Conservation (phyloP, 73 alveolate genomes). For the Diophrys appendiculata region DNA sequence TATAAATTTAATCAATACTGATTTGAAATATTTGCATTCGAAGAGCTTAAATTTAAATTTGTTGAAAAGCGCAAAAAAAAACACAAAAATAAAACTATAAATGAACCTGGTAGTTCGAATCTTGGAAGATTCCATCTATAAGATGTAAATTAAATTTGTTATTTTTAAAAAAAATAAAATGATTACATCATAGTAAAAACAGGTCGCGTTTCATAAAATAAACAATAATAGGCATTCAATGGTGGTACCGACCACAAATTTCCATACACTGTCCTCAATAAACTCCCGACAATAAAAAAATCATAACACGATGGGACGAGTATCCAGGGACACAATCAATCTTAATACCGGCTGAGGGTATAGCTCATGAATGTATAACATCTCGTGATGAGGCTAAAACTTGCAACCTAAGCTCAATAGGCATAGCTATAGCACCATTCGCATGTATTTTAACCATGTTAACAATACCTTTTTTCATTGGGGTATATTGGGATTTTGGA, state of each 20-base stretch:
- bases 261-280: conserved; percentile 1
- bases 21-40: too few relatives aligned
- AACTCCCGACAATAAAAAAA: not conserved
- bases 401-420: not conserved
- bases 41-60: too few relatives aligned
- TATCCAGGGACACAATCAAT: not conserved
- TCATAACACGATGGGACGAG: not conserved
- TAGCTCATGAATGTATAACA: not conserved
- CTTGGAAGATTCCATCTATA: too few relatives aligned
- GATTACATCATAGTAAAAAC: not conserved
- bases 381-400: not conserved
- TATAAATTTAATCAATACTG: too few relatives aligned
- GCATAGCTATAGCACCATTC: conserved; percentile 1
- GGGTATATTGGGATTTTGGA: not conserved
- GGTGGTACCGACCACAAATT: not conserved
- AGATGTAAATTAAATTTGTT: too few relatives aligned
- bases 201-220: not conserved
- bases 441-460: not conserved
- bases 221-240: not conserved
- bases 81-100: too few relatives aligned
- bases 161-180: too few relatives aligned
- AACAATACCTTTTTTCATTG: not conserved
- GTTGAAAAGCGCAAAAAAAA: too few relatives aligned
- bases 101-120: too few relatives aligned
- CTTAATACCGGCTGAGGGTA: not conserved